Percentiles rank a stretch among this genome's conserved stretches.
phyloP scores from a whole-genome alignment of 2,329 filamentous ascomycete genomes.

The Cytospora piceae region DNA sequence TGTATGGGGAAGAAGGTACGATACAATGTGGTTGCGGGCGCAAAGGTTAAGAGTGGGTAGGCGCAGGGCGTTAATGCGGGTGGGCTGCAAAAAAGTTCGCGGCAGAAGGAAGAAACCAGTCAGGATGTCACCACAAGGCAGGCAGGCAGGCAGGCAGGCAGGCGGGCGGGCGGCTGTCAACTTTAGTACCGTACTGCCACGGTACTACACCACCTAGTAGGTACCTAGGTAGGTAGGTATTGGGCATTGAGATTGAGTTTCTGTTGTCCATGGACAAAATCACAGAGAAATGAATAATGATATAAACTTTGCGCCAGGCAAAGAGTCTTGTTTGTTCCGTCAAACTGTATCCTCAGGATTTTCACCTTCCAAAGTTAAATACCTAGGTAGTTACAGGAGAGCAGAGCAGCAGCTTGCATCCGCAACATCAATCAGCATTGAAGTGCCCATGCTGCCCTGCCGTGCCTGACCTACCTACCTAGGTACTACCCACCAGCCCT shows the following conservation, averaged over 20 bases:
- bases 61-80: conserved; percentile 16
- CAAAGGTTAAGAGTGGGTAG: conserved; percentile 4
- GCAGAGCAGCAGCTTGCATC: too few species aligned
- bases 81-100: conserved; percentile 28
- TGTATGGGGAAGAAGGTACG: conserved; percentile 10
- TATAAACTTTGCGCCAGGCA: conserved; percentile 26
- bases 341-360: background rate
- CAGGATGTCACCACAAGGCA: background rate
- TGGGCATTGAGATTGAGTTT: too few species aligned
- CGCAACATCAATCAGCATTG: too few species aligned
- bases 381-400: too few species aligned
- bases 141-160: too few species aligned
- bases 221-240: too few species aligned
- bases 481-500: background rate
- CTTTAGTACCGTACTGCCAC: background rate
- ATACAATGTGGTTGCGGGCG: background rate
- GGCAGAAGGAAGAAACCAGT: conserved; percentile 10
- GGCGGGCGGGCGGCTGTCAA: background rate
- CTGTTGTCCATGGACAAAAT: background rate
- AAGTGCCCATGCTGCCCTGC: background rate
- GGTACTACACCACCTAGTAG: too few species aligned
- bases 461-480: background rate
- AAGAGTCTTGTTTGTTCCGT: conserved; percentile 4
- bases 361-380: conserved; percentile 10
- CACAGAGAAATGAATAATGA: background rate